A percentile compares a stretch with the other conserved stretches of the same genome.
These are phyloP conservation scores for Eucalyptus sp. DNA, from an alignment of 345 rosid species.

Conservation along the genomic window DNA sequence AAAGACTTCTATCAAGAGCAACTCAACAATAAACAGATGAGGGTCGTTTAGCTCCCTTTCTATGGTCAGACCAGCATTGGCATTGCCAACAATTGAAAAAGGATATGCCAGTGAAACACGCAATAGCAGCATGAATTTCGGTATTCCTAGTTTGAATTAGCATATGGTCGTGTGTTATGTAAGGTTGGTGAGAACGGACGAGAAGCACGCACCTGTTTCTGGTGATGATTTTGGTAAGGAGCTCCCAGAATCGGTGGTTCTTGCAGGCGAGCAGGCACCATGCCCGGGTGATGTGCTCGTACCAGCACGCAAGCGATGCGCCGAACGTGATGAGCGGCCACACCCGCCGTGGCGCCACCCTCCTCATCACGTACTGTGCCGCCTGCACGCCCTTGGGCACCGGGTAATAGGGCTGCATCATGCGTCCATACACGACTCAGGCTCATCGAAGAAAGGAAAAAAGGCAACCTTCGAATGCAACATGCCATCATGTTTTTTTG, in stretches of 20 bases:
- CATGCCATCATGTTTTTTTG: not conserved
- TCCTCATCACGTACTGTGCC: constrained; percentile 79
- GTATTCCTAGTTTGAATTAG: not conserved
- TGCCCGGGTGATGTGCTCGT: constrained; percentile 85
- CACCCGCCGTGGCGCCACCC: constrained; percentile 67
- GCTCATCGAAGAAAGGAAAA: not conserved
- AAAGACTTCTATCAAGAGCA: not conserved
- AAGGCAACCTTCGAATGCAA: not conserved
- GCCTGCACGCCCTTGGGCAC: constrained; percentile 67
- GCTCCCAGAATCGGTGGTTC: constrained; percentile 81
- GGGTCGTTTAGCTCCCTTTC: not conserved
- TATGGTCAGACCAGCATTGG: not conserved
- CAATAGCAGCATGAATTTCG: not conserved
- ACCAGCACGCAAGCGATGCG: constrained; percentile 87
- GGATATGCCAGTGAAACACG: no score
- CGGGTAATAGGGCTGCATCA: constrained; percentile 80
- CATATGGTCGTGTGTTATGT: not conserved
- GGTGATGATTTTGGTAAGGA: constrained; percentile 64
- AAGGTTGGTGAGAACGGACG: not conserved
- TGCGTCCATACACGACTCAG: not conserved
- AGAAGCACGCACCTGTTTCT: constrained; percentile 63
- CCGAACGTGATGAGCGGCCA: constrained; percentile 90
- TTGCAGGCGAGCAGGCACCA: constrained; percentile 70
- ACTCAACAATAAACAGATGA: not conserved
- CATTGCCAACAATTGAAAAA: not conserved